Conservation (phyloP, 768 basidiomycete species). For the Kockovaella imperatae region DNA sequence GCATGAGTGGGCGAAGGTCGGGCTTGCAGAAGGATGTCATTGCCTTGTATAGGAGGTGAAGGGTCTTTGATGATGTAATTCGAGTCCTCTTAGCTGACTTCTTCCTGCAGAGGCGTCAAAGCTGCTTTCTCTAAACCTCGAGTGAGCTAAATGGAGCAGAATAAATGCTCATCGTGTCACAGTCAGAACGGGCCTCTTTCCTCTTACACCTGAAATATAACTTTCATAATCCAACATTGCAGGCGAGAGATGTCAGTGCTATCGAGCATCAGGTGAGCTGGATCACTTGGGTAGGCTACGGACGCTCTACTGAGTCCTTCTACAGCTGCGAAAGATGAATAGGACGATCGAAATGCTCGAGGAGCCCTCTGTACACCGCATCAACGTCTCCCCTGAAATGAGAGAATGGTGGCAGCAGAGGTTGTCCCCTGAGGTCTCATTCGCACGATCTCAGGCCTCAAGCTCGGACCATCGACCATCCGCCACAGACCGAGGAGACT, state of each 20-base stretch:
- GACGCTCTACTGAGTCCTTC: neutral
- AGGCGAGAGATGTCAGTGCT: constrained; percentile 37
- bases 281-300: neutral
- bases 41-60: no score
- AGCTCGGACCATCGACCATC: neutral
- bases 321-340: constrained; percentile 38
- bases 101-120: no score
- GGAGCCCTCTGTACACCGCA: constrained; percentile 21
- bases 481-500: constrained; percentile 3
- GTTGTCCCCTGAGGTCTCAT: no score
- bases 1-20: no score
- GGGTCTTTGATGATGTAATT: no score
- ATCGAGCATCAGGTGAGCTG: constrained; percentile 42
- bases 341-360: constrained; percentile 40
- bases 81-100: no score
- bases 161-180: neutral
- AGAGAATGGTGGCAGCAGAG: constrained; percentile 34
- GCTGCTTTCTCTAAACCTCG: no score
- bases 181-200: constrained; percentile 31
- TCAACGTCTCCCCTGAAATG: constrained; percentile 33
- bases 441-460: neutral
- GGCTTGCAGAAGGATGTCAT: no score
- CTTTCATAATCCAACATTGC: constrained; percentile 35
- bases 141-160: neutral
- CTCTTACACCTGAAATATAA: constrained; percentile 39